Conservation (phyloP, 306 rosid genomes). For the Lupinus albus region DNA sequence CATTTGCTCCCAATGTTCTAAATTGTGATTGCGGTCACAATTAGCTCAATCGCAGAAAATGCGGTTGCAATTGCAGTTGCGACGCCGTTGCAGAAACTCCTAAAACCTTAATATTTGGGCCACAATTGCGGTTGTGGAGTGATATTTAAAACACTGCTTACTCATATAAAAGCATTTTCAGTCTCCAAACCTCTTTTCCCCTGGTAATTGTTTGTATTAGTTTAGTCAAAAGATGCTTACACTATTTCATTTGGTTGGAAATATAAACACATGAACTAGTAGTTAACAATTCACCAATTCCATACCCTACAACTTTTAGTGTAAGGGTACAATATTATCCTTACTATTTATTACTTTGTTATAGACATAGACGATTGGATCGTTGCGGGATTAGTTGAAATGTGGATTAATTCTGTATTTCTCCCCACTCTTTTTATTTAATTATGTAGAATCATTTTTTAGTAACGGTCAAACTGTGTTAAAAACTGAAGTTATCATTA, state of each 20-base stretch:
- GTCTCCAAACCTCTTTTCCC: not conserved
- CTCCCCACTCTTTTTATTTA: not conserved
- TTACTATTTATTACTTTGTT: not conserved
- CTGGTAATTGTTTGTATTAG: not conserved
- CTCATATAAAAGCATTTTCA: not conserved
- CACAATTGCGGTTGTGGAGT: too few relatives aligned
- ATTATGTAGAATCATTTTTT: not conserved
- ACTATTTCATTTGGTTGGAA: not conserved
- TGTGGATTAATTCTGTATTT: too few relatives aligned
- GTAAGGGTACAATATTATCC: not conserved
- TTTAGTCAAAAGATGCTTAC: not conserved
- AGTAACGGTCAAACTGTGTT: not conserved
- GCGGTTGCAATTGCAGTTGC: too few relatives aligned
- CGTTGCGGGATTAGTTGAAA: too few relatives aligned
- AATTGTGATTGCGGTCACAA: too few relatives aligned
- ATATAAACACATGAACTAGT: not conserved
- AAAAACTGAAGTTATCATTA: not conserved
- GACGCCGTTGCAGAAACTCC: too few relatives aligned
- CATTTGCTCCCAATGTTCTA: conserved; percentile 9
- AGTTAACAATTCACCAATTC: not conserved
- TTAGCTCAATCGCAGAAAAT: too few relatives aligned
- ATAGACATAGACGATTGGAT: too few relatives aligned
- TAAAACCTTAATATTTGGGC: too few relatives aligned
- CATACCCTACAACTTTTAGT: not conserved
- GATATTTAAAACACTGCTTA: too few relatives aligned